phyloP scores from a whole-genome alignment of 805 yeast genomes.

The Metschnikowia lachancei region DNA sequence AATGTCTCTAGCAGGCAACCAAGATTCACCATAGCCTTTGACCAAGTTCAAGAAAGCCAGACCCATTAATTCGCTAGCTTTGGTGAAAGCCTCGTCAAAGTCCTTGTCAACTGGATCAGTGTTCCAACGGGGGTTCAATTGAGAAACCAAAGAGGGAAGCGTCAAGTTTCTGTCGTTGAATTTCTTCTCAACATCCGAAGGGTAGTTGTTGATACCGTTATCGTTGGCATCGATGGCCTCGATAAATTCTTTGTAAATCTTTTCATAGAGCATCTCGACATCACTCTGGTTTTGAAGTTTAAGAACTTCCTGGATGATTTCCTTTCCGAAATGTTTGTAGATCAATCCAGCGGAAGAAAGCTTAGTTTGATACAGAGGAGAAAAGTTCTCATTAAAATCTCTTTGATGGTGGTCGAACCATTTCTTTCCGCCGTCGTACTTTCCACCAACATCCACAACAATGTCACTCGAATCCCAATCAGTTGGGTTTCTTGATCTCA shows the following conservation, averaged over 20 bases:
- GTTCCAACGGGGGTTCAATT: slow-evolving; percentile 85
- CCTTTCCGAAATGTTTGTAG: slow-evolving; percentile 80
- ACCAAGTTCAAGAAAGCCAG: slow-evolving; percentile 66
- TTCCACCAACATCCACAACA: slow-evolving; percentile 92
- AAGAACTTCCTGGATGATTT: slow-evolving; percentile 56
- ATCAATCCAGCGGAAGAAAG: slow-evolving; percentile 92
- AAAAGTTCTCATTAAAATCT: slow-evolving; percentile 77
- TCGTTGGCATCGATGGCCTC: slow-evolving; percentile 96
- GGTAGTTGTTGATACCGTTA: slow-evolving; percentile 79
- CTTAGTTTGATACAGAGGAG: slow-evolving; percentile 63
- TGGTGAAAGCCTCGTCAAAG: slow-evolving; percentile 61
- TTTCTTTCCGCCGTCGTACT: slow-evolving; percentile 73
- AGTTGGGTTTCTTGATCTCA: slow-evolving; percentile 79
- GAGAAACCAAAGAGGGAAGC: slow-evolving; percentile 73
- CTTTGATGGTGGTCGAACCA: slow-evolving; percentile 96
- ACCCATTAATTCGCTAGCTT: slow-evolving; percentile 84
- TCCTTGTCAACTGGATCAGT: slow-evolving; percentile 61
- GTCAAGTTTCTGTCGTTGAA: slow-evolving; percentile 74
- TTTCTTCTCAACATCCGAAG: slow-evolving; percentile 52
- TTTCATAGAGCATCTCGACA: slow-evolving; percentile 63
- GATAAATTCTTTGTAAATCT: slow-evolving; percentile 80
- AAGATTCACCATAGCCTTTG: slow-evolving; percentile 70
- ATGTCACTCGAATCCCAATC: slow-evolving; percentile 87
- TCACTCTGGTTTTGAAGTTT: slow-evolving; percentile 35
- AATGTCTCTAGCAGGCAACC: slow-evolving; percentile 84